Evolutionary conservation across 805 yeast species (phyloP).

Genomic region (Saturnispora galanensis): DNA sequence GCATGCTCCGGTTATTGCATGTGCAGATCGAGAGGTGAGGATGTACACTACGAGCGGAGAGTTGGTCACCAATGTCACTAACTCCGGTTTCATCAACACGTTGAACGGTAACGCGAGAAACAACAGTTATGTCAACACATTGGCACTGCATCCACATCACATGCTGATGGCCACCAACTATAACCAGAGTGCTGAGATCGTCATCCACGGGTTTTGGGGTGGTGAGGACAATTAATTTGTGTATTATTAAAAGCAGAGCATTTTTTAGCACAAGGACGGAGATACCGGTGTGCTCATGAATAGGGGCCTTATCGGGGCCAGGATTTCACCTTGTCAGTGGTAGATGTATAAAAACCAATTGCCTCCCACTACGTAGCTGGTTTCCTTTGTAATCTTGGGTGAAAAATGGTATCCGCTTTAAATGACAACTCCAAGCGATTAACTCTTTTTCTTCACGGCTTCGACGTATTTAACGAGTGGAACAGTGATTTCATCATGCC

Average conservation of each 20-base stretch:
- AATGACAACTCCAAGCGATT: constrained; percentile 3
- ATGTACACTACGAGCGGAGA: constrained; percentile 85
- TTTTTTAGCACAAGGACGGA: not conserved
- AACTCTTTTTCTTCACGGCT: constrained; percentile 6
- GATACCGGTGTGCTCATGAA: constrained; percentile 1
- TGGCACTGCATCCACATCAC: constrained; percentile 85
- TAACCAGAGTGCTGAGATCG: constrained; percentile 64
- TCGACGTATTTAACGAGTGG: constrained; percentile 4
- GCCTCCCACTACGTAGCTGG: not conserved
- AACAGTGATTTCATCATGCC: constrained; percentile 22
- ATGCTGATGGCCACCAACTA: constrained; percentile 87
- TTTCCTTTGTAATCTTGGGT: too few species aligned
- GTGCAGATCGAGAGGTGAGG: constrained; percentile 72
- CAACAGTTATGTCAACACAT: constrained; percentile 48
- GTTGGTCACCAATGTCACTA: constrained; percentile 45
- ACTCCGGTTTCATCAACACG: constrained; percentile 29
- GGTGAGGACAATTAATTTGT: constrained; percentile 4
- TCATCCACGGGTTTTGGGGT: constrained; percentile 47
- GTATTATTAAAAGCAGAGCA: too few species aligned
- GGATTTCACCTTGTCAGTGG: not conserved
- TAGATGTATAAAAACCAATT: not conserved
- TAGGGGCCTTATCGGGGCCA: too few species aligned
- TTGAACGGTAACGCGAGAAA: constrained; percentile 36
- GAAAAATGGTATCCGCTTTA: constrained; percentile 1
- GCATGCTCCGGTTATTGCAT: constrained; percentile 89